phyloP scores from a whole-genome alignment of 371 early-diverging fungal genomes.

The Thermomucor indicae-seudaticae region DNA sequence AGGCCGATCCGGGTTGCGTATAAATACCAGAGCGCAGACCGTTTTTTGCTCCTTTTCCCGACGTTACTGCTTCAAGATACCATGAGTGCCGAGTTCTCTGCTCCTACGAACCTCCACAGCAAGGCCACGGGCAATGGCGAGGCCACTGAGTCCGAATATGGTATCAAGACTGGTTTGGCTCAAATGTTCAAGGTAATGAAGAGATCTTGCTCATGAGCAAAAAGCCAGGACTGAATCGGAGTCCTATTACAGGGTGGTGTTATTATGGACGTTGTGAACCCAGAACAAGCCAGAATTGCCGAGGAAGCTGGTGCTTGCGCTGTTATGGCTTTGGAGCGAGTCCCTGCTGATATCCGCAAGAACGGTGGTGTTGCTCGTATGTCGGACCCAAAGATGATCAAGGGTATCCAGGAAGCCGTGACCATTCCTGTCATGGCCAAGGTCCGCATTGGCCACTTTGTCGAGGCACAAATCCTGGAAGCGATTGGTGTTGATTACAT shows the following conservation, averaged over 20 bases:
- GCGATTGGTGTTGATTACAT: conserved; percentile 92
- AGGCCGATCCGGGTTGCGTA: too few relatives aligned
- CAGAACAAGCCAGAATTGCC: conserved; percentile 96
- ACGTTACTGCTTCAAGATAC: not conserved
- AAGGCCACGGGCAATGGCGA: conserved; percentile 36
- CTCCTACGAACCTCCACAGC: conserved; percentile 69
- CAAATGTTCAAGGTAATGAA: conserved; percentile 91
- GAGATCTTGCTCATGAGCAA: not conserved
- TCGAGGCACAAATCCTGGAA: conserved; percentile 95
- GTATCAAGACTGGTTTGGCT: conserved; percentile 92
- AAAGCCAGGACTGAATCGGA: too few relatives aligned
- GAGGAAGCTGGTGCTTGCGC: conserved; percentile 98
- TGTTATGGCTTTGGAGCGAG: conserved; percentile 98
- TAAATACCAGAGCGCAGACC: too few relatives aligned
- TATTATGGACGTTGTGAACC: conserved; percentile 98
- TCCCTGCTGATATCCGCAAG: conserved; percentile 97
- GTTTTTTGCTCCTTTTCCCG: too few relatives aligned
- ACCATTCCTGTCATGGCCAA: conserved; percentile 99
- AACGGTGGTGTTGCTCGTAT: conserved; percentile 98
- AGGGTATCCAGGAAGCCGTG: conserved; percentile 91
- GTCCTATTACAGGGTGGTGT: conserved; percentile 79
- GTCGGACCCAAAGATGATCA: conserved; percentile 98
- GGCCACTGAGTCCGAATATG: conserved; percentile 47
- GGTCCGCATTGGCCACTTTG: conserved; percentile 98
- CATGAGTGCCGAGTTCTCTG: conserved; percentile 37